Conservation (phyloP, 2,329 filamentous ascomycete genomes). For the Aspergillus neoniger region DNA sequence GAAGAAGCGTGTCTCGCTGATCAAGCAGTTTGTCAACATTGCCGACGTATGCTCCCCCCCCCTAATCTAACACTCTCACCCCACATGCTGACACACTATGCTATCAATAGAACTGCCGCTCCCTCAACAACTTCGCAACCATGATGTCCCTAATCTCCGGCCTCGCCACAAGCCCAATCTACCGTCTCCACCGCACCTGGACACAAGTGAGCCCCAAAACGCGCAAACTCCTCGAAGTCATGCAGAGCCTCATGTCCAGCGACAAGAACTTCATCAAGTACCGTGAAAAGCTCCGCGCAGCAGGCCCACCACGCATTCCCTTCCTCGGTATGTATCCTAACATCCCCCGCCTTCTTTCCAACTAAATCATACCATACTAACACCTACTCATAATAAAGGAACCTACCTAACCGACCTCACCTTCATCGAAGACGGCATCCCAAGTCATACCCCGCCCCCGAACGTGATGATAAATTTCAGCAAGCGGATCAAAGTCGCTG, state of each 20-base stretch:
- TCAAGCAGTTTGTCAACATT: conserved; percentile 96
- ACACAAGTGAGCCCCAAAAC: conserved; percentile 86
- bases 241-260: conserved; percentile 93
- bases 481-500: conserved; percentile 95
- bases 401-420: conserved; percentile 96
- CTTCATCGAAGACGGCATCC: conserved; percentile 97
- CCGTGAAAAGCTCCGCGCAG: conserved; percentile 84
- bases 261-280: conserved; percentile 99
- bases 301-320: conserved; percentile 96
- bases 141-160: conserved; percentile 97
- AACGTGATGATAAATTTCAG: conserved; percentile 92
- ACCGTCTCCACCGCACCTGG: conserved; percentile 91
- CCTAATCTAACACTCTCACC: background rate
- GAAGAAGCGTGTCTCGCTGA: conserved; percentile 92
- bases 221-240: conserved; percentile 75
- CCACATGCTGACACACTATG: background rate
- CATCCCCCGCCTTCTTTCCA: too few species aligned
- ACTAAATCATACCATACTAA: background rate
- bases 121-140: conserved; percentile 94
- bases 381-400: conserved; percentile 54
- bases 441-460: conserved; percentile 84
- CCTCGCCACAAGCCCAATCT: conserved; percentile 88
- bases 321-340: conserved; percentile 71
- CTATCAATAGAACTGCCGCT: conserved; percentile 77
- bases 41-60: conserved; percentile 69